phyloP scores from a whole-genome alignment of 164 flowering plant genomes.

The Pachysandra terminalis region DNA sequence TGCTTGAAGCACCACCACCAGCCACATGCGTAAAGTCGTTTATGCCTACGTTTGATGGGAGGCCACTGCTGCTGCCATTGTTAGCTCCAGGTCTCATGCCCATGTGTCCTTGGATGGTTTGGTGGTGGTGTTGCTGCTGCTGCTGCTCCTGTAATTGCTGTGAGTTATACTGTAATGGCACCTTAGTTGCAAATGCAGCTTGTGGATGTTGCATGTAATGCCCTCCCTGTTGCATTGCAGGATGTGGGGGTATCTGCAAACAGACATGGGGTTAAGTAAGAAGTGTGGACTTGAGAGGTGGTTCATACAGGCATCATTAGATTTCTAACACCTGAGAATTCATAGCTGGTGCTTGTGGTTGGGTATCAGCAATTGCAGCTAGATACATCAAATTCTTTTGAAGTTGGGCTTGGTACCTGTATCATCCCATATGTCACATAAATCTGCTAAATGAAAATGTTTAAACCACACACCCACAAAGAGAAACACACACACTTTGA shows the following conservation, averaged over 20 bases:
- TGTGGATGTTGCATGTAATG: conserved; percentile 92
- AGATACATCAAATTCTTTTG: conserved; percentile 96
- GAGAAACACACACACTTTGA: too few species aligned
- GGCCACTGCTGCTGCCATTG: conserved; percentile 52
- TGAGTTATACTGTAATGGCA: conserved; percentile 50
- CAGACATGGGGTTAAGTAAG: conserved; percentile 15
- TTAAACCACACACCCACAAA: too few species aligned
- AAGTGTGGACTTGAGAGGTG: neutral
- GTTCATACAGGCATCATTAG: neutral
- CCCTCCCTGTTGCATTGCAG: conserved; percentile 75
- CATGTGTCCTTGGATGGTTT: conserved; percentile 59
- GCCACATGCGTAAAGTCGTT: conserved; percentile 17
- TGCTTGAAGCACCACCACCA: conserved; percentile 18
- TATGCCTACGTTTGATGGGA: conserved; percentile 29
- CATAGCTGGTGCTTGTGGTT: conserved; percentile 70
- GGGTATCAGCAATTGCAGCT: conserved; percentile 98
- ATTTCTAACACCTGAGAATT: conserved; percentile 57
- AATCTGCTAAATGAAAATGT: neutral
- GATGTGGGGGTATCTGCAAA: conserved; percentile 79
- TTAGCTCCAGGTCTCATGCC: conserved; percentile 55
- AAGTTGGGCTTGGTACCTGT: conserved; percentile 91
- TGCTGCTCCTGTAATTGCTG: conserved; percentile 66
- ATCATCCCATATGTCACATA: conserved; percentile 16
- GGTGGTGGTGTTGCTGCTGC: conserved; percentile 44
- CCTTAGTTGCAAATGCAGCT: conserved; percentile 28